phyloP scores from a whole-genome alignment of 352 stramenopile genomes.

The Poterioochromonas sp. region DNA sequence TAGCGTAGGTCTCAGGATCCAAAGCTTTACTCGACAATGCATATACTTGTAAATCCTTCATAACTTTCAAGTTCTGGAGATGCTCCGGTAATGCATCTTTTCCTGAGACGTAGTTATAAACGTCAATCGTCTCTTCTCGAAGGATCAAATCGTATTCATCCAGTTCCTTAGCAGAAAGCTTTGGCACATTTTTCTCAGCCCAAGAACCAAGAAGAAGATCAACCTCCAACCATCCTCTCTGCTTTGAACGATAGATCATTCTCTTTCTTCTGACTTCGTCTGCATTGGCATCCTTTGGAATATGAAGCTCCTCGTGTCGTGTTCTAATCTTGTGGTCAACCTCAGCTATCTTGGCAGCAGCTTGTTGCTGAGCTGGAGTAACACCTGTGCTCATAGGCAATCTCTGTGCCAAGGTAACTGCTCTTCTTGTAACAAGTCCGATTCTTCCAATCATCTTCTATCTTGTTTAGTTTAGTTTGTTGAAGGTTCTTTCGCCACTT shows the following conservation, averaged over 20 bases:
- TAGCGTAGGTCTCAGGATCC: slow-evolving; percentile 46
- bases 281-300: neutral
- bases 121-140: slow-evolving; percentile 82
- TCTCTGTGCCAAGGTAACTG: too few relatives aligned
- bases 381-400: too few relatives aligned
- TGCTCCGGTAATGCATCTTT: slow-evolving; percentile 55
- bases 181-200: slow-evolving; percentile 69
- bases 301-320: neutral
- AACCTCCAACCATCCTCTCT: slow-evolving; percentile 71
- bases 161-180: slow-evolving; percentile 59
- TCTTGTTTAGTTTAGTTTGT: too few relatives aligned
- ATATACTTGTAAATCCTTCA: slow-evolving; percentile 67
- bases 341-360: too few relatives aligned
- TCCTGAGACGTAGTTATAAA: slow-evolving; percentile 79
- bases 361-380: too few relatives aligned
- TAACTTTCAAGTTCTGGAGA: slow-evolving; percentile 59
- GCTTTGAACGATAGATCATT: slow-evolving; percentile 80
- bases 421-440: too few relatives aligned
- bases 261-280: slow-evolving; percentile 54
- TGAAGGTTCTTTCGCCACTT: too few relatives aligned
- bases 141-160: slow-evolving; percentile 78
- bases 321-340: neutral
- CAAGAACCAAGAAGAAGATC: slow-evolving; percentile 76
- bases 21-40: slow-evolving; percentile 58
- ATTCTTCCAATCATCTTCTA: too few relatives aligned